Evolutionary conservation across 164 flowering plant species (phyloP).

Genomic region (Sedum album): DNA sequence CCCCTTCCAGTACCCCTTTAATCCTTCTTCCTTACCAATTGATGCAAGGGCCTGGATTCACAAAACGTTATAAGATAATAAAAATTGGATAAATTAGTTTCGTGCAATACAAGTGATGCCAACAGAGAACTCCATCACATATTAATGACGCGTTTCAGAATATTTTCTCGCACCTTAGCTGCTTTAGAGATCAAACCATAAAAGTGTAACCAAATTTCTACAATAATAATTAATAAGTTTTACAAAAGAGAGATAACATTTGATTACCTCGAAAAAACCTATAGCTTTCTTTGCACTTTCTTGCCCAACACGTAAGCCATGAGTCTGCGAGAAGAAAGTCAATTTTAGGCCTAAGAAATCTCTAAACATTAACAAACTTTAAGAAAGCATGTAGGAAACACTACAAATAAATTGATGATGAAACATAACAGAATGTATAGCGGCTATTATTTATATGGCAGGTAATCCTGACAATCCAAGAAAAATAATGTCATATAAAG

Average conservation of each 20-base stretch:
- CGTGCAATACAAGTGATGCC: background rate
- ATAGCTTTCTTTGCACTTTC: slow-evolving; percentile 72
- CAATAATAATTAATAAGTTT: background rate
- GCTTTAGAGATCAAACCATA: background rate
- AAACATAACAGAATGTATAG: background rate
- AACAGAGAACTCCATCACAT: background rate
- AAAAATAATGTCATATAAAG: background rate
- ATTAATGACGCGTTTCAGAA: background rate
- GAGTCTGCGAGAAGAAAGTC: slow-evolving; percentile 49
- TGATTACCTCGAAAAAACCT: slow-evolving; percentile 72
- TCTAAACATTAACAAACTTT: background rate
- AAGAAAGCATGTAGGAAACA: no score
- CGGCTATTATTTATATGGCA: background rate
- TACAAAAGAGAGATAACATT: slow-evolving; percentile 8
- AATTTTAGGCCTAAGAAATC: background rate
- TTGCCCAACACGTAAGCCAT: slow-evolving; percentile 73
- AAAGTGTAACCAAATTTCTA: background rate
- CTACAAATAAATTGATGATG: background rate
- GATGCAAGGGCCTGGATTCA: slow-evolving; percentile 54
- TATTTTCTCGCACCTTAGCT: background rate
- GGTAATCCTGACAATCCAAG: background rate
- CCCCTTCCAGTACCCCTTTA: slow-evolving; percentile 97
- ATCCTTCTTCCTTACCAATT: slow-evolving; percentile 80
- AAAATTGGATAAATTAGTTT: background rate
- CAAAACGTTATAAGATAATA: slow-evolving; percentile 12